Evolutionary conservation across 2,329 filamentous ascomycete genomes (phyloP).

Genomic region (Esteya vermicola): DNA sequence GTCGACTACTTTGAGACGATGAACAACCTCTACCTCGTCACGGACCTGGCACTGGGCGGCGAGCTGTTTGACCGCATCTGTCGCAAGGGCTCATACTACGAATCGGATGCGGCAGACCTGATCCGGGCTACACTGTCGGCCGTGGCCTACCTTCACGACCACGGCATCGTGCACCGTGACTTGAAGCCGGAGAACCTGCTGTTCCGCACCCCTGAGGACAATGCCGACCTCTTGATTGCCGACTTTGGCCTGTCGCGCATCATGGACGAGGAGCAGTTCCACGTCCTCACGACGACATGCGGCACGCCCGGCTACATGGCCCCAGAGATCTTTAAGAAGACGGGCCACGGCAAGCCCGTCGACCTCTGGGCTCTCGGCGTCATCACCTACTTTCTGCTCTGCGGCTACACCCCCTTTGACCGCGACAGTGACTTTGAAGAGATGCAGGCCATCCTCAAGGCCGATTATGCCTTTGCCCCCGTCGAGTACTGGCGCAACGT

Average conservation of each 20-base stretch:
- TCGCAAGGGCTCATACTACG: slow-evolving; percentile 95
- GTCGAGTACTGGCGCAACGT: slow-evolving; percentile 95
- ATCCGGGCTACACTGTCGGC: slow-evolving; percentile 90
- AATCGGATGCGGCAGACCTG: slow-evolving; percentile 88
- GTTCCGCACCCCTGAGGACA: slow-evolving; percentile 94
- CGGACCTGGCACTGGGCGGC: slow-evolving; percentile 87
- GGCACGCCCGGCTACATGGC: slow-evolving; percentile 99
- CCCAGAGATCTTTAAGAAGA: slow-evolving; percentile 98
- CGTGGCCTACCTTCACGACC: slow-evolving; percentile 96
- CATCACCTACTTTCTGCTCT: slow-evolving; percentile 96
- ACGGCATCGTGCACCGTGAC: slow-evolving; percentile 96
- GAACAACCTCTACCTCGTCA: slow-evolving; percentile 98
- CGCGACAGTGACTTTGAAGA: slow-evolving; percentile 95
- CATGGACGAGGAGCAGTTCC: slow-evolving; percentile 98
- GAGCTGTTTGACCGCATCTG: slow-evolving; percentile 98
- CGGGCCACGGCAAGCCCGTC: slow-evolving; percentile 92
- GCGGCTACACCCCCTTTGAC: slow-evolving; percentile 96
- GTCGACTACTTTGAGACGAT: slow-evolving; percentile 99
- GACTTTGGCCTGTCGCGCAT: slow-evolving; percentile 93
- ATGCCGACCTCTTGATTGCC: slow-evolving; percentile 89
- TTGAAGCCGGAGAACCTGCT: slow-evolving; percentile 95
- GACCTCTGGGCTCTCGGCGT: slow-evolving; percentile 98
- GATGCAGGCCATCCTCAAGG: slow-evolving; percentile 96
- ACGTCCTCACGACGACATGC: slow-evolving; percentile 93
- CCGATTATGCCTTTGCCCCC: slow-evolving; percentile 91